Conservation (phyloP, 108 stramenopile species). For the Skeletonema marinoi region DNA sequence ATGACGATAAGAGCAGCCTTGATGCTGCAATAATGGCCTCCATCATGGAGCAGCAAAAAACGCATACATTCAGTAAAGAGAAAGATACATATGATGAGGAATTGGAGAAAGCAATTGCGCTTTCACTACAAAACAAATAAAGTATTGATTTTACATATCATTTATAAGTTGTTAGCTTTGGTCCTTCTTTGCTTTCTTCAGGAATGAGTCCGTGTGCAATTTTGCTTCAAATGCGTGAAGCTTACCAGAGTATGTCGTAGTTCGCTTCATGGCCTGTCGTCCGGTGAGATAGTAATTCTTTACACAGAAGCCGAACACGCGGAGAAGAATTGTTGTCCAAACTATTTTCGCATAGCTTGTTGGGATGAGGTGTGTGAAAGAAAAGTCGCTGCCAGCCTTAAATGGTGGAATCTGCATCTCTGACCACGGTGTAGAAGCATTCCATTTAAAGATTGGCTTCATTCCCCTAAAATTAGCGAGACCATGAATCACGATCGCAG, state of each 20-base stretch:
- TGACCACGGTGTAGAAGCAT: slow-evolving; percentile 90
- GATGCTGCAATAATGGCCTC: slow-evolving; percentile 38
- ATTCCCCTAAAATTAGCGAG: slow-evolving; percentile 93
- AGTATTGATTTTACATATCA: not conserved
- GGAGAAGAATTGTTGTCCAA: slow-evolving; percentile 77
- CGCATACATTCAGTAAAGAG: not conserved
- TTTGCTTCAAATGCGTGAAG: slow-evolving; percentile 84
- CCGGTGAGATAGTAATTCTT: slow-evolving; percentile 90
- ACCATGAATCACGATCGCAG: slow-evolving; percentile 86
- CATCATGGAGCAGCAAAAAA: not conserved
- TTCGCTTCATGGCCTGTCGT: slow-evolving; percentile 83
- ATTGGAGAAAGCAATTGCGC: slow-evolving; percentile 41
- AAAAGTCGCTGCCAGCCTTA: slow-evolving; percentile 32
- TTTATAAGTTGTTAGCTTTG: not conserved
- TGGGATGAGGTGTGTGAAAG: slow-evolving; percentile 54
- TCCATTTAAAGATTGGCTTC: slow-evolving; percentile 96
- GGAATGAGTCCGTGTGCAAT: slow-evolving; percentile 66
- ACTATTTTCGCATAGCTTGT: slow-evolving; percentile 80
- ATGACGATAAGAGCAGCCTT: not conserved
- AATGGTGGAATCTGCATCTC: slow-evolving; percentile 91
- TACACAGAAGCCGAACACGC: slow-evolving; percentile 82
- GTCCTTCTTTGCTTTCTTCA: slow-evolving; percentile 57
- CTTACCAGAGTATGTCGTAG: slow-evolving; percentile 87
- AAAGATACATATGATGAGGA: slow-evolving; percentile 22
- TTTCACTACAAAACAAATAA: slow-evolving; percentile 37